Evolutionary conservation across 768 basidiomycete species (phyloP).

Genomic region (Rubroboletus pulcherrimus): DNA sequence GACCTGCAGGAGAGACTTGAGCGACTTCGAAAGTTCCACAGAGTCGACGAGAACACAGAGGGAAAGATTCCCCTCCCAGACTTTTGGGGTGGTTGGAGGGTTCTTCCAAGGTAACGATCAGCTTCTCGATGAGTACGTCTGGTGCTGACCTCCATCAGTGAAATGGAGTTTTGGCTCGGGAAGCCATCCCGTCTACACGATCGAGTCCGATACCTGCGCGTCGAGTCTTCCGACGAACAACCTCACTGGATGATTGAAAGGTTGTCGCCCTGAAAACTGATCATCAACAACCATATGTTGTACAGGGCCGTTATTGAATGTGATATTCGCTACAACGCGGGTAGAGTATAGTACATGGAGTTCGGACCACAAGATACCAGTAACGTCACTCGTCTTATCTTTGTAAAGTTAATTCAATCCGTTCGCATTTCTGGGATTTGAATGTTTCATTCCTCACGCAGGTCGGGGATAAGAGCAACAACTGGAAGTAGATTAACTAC

Average conservation of each 20-base stretch:
- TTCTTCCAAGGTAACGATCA: conserved; percentile 72
- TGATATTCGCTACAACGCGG: background rate
- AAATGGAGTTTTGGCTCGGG: conserved; percentile 97
- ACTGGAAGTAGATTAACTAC: background rate
- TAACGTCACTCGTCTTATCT: background rate
- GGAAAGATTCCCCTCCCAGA: conserved; percentile 70
- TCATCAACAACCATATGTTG: background rate
- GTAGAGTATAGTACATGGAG: background rate
- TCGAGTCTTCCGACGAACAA: conserved; percentile 42
- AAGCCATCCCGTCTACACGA: conserved; percentile 94
- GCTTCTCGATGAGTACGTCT: background rate
- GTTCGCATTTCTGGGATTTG: background rate
- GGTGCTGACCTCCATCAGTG: conserved; percentile 44
- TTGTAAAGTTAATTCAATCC: background rate
- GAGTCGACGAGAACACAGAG: conserved; percentile 37
- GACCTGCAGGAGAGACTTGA: conserved; percentile 62
- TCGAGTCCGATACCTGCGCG: conserved; percentile 73
- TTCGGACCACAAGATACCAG: conserved; percentile 13
- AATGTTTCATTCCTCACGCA: background rate
- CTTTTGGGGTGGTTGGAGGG: conserved; percentile 96
- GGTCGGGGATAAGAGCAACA: conserved; percentile 1
- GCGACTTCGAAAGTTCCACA: conserved; percentile 56
- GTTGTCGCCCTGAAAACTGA: conserved; percentile 57
- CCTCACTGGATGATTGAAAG: conserved; percentile 76
- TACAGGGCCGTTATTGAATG: background rate